These are phyloP conservation scores for Oehlia diaphana DNA, from an alignment of 192 early-diverging fungal genomes.

Conservation along the genomic window DNA sequence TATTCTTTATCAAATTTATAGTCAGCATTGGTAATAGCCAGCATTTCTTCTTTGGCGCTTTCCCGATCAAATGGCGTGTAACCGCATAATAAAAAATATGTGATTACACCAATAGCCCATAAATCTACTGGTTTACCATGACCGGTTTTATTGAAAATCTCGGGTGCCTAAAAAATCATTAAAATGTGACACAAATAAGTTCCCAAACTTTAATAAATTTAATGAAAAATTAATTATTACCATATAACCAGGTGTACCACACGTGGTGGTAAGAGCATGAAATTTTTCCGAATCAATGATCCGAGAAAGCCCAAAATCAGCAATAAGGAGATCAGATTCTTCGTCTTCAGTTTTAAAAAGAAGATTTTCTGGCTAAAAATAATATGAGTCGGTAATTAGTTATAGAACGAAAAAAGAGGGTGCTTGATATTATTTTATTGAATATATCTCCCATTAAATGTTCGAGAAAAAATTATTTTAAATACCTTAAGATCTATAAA, in stretches of 20 bases:
- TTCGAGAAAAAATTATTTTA: neutral
- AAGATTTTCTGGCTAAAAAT: constrained; percentile 74
- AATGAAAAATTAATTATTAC: constrained; percentile 31
- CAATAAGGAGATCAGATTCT: constrained; percentile 66
- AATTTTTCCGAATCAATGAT: constrained; percentile 62
- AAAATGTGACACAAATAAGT: neutral
- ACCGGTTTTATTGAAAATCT: constrained; percentile 58
- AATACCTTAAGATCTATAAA: constrained; percentile 41
- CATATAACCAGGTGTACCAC: constrained; percentile 85
- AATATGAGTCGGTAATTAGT: constrained; percentile 10
- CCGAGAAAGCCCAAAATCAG: constrained; percentile 81
- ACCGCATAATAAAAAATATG: constrained; percentile 75
- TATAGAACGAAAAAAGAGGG: neutral
- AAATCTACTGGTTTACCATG: constrained; percentile 80
- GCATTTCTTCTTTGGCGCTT: constrained; percentile 51
- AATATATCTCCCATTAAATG: neutral
- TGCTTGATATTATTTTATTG: too few species aligned
- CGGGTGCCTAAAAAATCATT: constrained; percentile 48
- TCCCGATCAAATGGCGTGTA: constrained; percentile 71
- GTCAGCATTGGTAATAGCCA: constrained; percentile 58
- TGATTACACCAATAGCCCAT: constrained; percentile 80
- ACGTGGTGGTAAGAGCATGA: constrained; percentile 62
- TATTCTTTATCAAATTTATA: constrained; percentile 66
- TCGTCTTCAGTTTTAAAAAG: constrained; percentile 63
- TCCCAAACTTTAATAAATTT: too few species aligned